Percentiles rank a stretch among this genome's conserved stretches.
Evolutionary conservation across 768 basidiomycete species (phyloP).

Genomic region (Kwoniella shandongensis): DNA sequence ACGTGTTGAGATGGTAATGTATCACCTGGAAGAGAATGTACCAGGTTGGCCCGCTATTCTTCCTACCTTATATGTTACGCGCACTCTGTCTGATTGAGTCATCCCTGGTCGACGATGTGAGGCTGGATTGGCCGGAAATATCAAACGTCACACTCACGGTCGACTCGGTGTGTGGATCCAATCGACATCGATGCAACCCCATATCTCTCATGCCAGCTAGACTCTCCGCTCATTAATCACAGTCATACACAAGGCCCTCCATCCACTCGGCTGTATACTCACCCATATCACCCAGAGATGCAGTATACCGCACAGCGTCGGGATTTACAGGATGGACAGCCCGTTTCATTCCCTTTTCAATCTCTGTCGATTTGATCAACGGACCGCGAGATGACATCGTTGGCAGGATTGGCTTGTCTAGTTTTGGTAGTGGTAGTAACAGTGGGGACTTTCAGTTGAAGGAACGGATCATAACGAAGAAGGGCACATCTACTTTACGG

Average conservation of each 20-base stretch:
- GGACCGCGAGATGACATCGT: constrained; percentile 2
- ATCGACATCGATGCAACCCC: constrained; percentile 5
- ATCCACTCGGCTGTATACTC: too few relatives aligned
- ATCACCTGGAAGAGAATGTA: constrained; percentile 7
- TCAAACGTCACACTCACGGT: constrained; percentile 5
- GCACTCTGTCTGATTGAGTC: too few relatives aligned
- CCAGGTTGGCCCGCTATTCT: too few relatives aligned
- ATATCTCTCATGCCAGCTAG: constrained; percentile 7
- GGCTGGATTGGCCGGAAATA: too few relatives aligned
- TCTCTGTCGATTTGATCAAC: constrained; percentile 2
- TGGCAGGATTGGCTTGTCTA: too few relatives aligned
- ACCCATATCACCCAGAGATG: constrained; percentile 15
- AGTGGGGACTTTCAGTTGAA: too few relatives aligned
- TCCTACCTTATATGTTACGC: too few relatives aligned
- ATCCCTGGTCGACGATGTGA: too few relatives aligned
- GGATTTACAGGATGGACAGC: constrained; percentile 4
- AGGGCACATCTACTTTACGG: too few relatives aligned
- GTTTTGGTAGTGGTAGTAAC: too few relatives aligned
- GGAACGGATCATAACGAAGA: too few relatives aligned
- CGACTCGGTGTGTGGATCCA: constrained; percentile 9
- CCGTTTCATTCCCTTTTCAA: constrained; percentile 3
- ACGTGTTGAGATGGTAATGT: constrained; percentile 23
- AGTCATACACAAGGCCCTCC: too few relatives aligned
- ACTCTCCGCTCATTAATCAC: neutral
- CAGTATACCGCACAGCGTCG: constrained; percentile 5